phyloP scores from a whole-genome alignment of 108 stramenopile species.

The Stephanodiscus triporus region DNA sequence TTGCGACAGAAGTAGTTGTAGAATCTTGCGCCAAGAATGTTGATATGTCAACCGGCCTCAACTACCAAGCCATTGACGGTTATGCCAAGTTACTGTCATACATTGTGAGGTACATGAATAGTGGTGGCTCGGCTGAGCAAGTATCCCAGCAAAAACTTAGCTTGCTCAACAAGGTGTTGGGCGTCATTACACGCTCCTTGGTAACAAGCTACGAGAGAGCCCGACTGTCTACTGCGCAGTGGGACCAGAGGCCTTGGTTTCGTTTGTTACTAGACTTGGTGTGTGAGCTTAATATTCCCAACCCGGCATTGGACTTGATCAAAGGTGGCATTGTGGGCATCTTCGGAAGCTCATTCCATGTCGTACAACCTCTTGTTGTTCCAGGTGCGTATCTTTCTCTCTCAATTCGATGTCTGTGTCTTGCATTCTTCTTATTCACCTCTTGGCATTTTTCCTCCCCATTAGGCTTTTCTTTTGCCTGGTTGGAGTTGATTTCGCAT shows the following conservation, averaged over 20 bases:
- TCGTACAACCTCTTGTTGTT: slow-evolving; percentile 92
- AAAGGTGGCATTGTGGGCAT: slow-evolving; percentile 81
- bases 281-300: slow-evolving; percentile 91
- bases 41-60: slow-evolving; percentile 48
- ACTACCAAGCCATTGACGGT: slow-evolving; percentile 93
- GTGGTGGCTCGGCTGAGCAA: slow-evolving; percentile 62
- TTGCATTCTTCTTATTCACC: background rate
- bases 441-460: background rate
- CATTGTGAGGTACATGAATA: slow-evolving; percentile 85
- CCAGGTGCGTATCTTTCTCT: slow-evolving; percentile 65
- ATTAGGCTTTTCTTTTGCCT: slow-evolving; percentile 93
- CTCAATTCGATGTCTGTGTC: background rate
- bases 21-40: slow-evolving; percentile 80
- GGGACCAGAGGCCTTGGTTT: slow-evolving; percentile 99
- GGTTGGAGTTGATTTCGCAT: slow-evolving; percentile 98
- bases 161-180: slow-evolving; percentile 93
- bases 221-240: slow-evolving; percentile 40
- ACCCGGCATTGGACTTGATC: slow-evolving; percentile 75
- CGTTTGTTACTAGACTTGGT: slow-evolving; percentile 93
- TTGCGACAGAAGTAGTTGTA: slow-evolving; percentile 89
- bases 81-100: slow-evolving; percentile 90
- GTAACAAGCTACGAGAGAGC: slow-evolving; percentile 75
- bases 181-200: slow-evolving; percentile 78
- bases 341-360: slow-evolving; percentile 92
- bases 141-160: slow-evolving; percentile 71